Conservation (phyloP, 768 basidiomycete genomes). For the Psilocybe azurescens region DNA sequence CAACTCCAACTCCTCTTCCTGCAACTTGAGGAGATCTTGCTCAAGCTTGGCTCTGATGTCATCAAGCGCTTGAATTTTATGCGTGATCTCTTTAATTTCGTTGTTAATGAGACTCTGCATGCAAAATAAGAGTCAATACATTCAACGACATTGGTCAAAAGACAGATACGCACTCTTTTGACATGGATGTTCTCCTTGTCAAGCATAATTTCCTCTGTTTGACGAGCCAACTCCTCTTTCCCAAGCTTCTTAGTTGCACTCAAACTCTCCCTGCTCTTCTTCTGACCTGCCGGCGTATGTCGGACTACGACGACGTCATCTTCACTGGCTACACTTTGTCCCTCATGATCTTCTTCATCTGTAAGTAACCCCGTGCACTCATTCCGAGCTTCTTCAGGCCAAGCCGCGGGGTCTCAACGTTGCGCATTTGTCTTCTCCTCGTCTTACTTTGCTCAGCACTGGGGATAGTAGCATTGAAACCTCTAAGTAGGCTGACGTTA, state of each 20-base stretch:
- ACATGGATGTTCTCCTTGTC: constrained; percentile 96
- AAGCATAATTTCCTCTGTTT: constrained; percentile 82
- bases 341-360: constrained; percentile 60
- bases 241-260: constrained; percentile 75
- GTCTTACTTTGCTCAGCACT: constrained; percentile 81
- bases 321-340: constrained; percentile 71
- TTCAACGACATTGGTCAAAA: constrained; percentile 7
- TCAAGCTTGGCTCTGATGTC: constrained; percentile 81
- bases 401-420: constrained; percentile 73
- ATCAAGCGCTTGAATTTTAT: constrained; percentile 88
- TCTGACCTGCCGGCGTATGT: constrained; percentile 44
- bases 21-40: constrained; percentile 80
- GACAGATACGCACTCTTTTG: constrained; percentile 65
- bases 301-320: constrained; percentile 76
- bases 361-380: constrained; percentile 72
- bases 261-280: constrained; percentile 68
- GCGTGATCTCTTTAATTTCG: constrained; percentile 88
- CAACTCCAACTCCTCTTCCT: constrained; percentile 96
- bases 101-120: constrained; percentile 79
- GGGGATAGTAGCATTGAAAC: constrained; percentile 95
- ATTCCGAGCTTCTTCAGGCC: constrained; percentile 84
- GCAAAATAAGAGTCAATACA: constrained; percentile 14
- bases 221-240: constrained; percentile 82
- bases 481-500: constrained; percentile 82
- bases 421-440: constrained; percentile 79